A percentile compares a stretch with the other conserved stretches of the same genome.
Conservation (phyloP, 352 stramenopile species). For the Phytopythium boreale region DNA sequence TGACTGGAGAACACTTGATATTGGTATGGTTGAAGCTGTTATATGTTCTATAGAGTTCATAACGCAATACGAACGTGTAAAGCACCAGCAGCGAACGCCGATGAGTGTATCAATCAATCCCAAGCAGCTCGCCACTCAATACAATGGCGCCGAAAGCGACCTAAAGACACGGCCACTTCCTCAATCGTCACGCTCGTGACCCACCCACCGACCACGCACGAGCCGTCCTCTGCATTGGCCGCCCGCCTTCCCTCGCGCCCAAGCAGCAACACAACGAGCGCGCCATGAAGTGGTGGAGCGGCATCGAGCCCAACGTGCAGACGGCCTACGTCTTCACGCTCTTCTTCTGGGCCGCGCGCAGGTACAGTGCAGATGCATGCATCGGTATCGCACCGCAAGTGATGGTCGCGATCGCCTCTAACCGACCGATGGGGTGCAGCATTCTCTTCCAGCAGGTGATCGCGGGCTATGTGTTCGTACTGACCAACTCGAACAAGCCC, state of each 20-base stretch:
- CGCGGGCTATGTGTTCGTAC: slow-evolving; percentile 71
- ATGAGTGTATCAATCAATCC: too few species aligned
- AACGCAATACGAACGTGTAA: not conserved
- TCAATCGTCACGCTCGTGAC: too few species aligned
- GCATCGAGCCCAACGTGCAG: slow-evolving; percentile 39
- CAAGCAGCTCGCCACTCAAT: too few species aligned
- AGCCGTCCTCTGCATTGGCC: too few species aligned
- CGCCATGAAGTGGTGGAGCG: slow-evolving; percentile 4
- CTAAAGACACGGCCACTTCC: too few species aligned
- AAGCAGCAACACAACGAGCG: not conserved
- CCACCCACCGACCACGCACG: too few species aligned
- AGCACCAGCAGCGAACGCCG: too few species aligned
- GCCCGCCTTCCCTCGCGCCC: too few species aligned
- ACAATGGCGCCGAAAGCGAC: too few species aligned
- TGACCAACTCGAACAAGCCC: slow-evolving; percentile 71
- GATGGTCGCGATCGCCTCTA: too few species aligned
- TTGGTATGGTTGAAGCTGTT: not conserved
- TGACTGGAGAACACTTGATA: not conserved
- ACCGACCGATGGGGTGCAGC: slow-evolving; percentile 10
- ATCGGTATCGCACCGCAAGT: too few species aligned
- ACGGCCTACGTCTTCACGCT: slow-evolving; percentile 69
- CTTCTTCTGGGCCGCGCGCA: slow-evolving; percentile 72
- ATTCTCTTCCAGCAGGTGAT: slow-evolving; percentile 82
- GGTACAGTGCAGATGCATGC: slow-evolving; percentile 19
- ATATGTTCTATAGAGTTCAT: too few species aligned